Conservation (phyloP, 2,329 filamentous ascomycete genomes). For the Chaetomiaceae sp. region DNA sequence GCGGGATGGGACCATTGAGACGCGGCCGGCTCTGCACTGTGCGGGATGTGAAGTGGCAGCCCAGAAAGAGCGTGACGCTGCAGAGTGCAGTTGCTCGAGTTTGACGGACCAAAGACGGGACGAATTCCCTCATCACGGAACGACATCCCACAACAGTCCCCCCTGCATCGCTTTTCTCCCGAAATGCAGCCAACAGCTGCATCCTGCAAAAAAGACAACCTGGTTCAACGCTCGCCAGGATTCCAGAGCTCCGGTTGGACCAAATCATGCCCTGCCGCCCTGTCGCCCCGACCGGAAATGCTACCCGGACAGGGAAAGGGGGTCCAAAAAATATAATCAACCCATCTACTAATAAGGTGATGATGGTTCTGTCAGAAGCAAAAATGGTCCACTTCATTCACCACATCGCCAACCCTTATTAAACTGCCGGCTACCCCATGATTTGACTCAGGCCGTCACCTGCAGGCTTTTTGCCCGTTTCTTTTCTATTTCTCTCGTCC, state of each 20-base stretch:
- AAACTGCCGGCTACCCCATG: neutral
- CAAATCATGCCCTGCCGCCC: slow-evolving; percentile 15
- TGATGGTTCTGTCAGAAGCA: slow-evolving; percentile 14
- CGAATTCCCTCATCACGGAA: neutral
- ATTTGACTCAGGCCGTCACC: too few species aligned
- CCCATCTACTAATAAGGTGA: slow-evolving; percentile 6
- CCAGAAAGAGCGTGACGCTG: slow-evolving; percentile 2
- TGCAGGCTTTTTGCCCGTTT: neutral
- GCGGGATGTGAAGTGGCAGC: neutral
- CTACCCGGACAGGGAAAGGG: slow-evolving; percentile 18
- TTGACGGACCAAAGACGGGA: neutral
- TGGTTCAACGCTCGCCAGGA: neutral
- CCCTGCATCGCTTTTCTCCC: neutral
- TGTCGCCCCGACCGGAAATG: too few species aligned
- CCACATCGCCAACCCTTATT: slow-evolving; percentile 5
- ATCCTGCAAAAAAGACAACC: neutral
- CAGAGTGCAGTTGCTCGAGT: neutral
- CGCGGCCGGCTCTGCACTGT: slow-evolving; percentile 9
- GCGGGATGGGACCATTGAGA: neutral
- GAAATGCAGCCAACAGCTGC: slow-evolving; percentile 3
- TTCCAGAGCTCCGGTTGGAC: slow-evolving; percentile 11
- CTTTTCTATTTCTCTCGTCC: neutral
- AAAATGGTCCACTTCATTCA: slow-evolving; percentile 13
- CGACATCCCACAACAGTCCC: neutral
- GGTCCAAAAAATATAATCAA: slow-evolving; percentile 8